Base-by-base conservation (phyloP, 192 early-diverging fungal genomes). In the Coemansia aciculifera region DNA sequence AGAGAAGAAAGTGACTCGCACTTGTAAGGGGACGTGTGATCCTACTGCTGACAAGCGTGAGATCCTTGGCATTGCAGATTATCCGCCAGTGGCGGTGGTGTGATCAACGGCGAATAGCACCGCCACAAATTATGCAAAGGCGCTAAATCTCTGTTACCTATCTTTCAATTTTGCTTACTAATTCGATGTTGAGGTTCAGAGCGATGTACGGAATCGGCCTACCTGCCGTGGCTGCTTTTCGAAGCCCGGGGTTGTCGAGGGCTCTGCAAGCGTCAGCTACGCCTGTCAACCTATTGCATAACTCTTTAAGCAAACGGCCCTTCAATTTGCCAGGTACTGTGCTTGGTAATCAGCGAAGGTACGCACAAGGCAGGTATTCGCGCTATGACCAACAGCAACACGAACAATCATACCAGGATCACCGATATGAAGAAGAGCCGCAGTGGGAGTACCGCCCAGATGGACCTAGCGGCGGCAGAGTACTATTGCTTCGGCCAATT, bases 401-500 rank as follows among this genome's bases (percentile, higher is more conserved):
- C 34, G 40, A 72, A 19, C 36, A 64, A n/a, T 27, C 32, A 21
- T 52, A 68, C 37, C 19, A 67, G 38, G 44, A 71, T 12, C 21
- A 54, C 17, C 43, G 48, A 9, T 21, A 64, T 5, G 40, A 42
- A 11, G 54, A 31, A 57, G 69, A 72, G 10, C 19, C 43, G 0
- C 48, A 57, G 13, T 64, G 65, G 66, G 65, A 72, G 29, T 66
- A 65, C 31, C 67, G 40, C 6, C 63, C 67, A 1, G 54, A 57
- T 7, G 63, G 67, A 8, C 62, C 70, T 1, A 60, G 44, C 21
- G 59, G 59, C 31, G 57, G 51, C 1, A 56, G 64, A 17, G 70
- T 75, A 5, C 59, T 54, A 34, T 43, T 81, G 23, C 13, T 75
- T 29, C 61, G 63, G 21, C 78, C 73, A 9, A 66, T 54, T 2